Base-by-base conservation (phyloP, 805 yeast genomes). In the Vanderwaltozyma tropicalis region DNA sequence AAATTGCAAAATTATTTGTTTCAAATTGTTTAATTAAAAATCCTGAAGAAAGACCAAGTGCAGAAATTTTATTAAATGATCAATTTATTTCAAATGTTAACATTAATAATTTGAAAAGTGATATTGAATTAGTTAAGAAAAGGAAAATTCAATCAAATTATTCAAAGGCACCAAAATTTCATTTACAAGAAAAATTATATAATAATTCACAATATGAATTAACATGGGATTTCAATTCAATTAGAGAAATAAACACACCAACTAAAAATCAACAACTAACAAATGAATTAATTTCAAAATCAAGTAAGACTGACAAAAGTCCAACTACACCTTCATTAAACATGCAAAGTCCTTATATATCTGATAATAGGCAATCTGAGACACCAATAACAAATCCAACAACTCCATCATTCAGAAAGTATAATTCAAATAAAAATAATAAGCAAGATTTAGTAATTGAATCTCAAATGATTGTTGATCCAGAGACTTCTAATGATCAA, bases 31-130 rank as follows among this genome's bases (percentile, higher is more conserved):
- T 89, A 41, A 59, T 68, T 16, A 85, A 80, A 55, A 74, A 76
- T 42, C 92, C 94, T 1, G 43, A 44, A 2, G 53, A 64, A 40
- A 68, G 97, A 44, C 87, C 89, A 0, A 57, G 73, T 14, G 83
- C 89, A 0, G 42, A 55, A 0, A 61, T 63, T 12, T 63, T 92
- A 33, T 61, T 83, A 41, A 68, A 67, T 31, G 71, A 69, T 34
- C 66, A 67, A 35, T 80, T 79, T 50, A 59, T 81, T 15, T 65
- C 62, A 34, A 52, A 55, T 30, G 49, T 57, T 29, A 59, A 66
- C 33, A 44, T 58, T 10, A 53, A 52, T 21, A 49, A 69, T 44
- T 61, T 74, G 32, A 52, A 61, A 36, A 58, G 57, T 26, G 74
- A 67, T 47, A 59, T 68, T 27, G 48, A 52, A 15, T 59, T 63